A percentile compares a stretch with the other conserved stretches of the same genome.
Evolutionary conservation across 2,329 filamentous ascomycete genomes (phyloP).

Genomic region (Penicillium sp.): DNA sequence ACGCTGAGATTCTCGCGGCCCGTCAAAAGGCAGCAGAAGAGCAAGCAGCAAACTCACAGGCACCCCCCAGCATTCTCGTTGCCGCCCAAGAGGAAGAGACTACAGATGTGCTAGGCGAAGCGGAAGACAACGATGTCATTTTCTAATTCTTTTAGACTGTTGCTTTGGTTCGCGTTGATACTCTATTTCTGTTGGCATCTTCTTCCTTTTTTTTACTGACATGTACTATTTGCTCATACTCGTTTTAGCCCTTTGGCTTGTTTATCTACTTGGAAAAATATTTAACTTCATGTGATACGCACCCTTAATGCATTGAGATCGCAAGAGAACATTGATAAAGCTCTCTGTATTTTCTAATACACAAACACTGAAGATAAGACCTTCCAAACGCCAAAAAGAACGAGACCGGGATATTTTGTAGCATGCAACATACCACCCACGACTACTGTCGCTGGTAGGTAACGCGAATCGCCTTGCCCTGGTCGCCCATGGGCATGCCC

Average conservation of each 20-base stretch:
- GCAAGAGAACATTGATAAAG: neutral
- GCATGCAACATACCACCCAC: conserved; percentile 13
- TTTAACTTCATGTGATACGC: conserved; percentile 8
- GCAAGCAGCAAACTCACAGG: conserved; percentile 53
- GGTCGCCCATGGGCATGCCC: conserved; percentile 74
- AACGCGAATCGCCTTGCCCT: conserved; percentile 80
- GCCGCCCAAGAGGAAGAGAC: conserved; percentile 45
- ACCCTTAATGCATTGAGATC: conserved; percentile 1
- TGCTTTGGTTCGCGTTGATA: conserved; percentile 23
- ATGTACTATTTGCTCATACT: conserved; percentile 14
- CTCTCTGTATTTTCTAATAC: conserved; percentile 17
- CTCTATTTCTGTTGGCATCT: conserved; percentile 13
- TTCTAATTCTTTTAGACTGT: conserved; percentile 55
- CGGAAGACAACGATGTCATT: conserved; percentile 82
- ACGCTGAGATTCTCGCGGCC: conserved; percentile 69
- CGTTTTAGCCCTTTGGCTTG: conserved; percentile 1
- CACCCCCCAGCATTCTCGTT: conserved; percentile 36
- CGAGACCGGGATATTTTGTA: conserved; percentile 19
- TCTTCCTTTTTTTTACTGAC: neutral
- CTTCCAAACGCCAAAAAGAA: conserved; percentile 34
- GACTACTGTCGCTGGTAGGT: conserved; percentile 81
- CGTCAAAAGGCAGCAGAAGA: conserved; percentile 46
- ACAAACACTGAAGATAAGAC: conserved; percentile 17
- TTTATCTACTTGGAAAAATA: conserved; percentile 12
- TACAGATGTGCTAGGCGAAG: conserved; percentile 68